Evolutionary conservation across 2,329 filamentous ascomycete species (phyloP).

Genomic region (Graphium sp.): DNA sequence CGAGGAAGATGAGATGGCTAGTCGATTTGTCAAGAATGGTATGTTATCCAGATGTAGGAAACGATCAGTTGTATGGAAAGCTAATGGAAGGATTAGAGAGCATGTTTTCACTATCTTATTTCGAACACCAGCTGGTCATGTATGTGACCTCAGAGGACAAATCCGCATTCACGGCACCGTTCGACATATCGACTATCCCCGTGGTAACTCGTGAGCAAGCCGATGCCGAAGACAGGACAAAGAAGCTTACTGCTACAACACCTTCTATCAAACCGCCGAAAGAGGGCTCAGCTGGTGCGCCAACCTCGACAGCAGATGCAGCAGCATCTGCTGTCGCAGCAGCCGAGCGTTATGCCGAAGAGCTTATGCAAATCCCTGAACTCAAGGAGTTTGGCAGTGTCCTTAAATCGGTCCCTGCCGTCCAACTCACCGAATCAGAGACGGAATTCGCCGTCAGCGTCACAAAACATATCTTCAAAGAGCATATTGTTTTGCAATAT

Average conservation of each 20-base stretch:
- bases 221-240: slow-evolving; percentile 86
- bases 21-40: slow-evolving; percentile 87
- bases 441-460: slow-evolving; percentile 92
- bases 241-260: slow-evolving; percentile 87
- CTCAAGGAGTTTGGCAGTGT: slow-evolving; percentile 78
- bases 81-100: too few species aligned
- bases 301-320: slow-evolving; percentile 61
- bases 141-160: slow-evolving; percentile 91
- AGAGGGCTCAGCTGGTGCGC: slow-evolving; percentile 43
- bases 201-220: slow-evolving; percentile 92
- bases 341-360: slow-evolving; percentile 77
- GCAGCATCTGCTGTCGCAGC: slow-evolving; percentile 61
- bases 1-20: slow-evolving; percentile 75
- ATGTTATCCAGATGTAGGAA: too few species aligned
- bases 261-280: slow-evolving; percentile 90
- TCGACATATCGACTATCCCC: slow-evolving; percentile 82
- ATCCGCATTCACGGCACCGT: slow-evolving; percentile 66
- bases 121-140: slow-evolving; percentile 94
- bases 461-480: slow-evolving; percentile 96
- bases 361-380: slow-evolving; percentile 78
- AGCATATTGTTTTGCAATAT: slow-evolving; percentile 89
- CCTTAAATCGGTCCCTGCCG: slow-evolving; percentile 73
- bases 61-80: too few species aligned
- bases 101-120: slow-evolving; percentile 86
- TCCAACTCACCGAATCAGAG: slow-evolving; percentile 91